These are phyloP conservation scores for Tylopilus subfusipes DNA, from an alignment of 768 basidiomycete genomes.

Conservation along the genomic window DNA sequence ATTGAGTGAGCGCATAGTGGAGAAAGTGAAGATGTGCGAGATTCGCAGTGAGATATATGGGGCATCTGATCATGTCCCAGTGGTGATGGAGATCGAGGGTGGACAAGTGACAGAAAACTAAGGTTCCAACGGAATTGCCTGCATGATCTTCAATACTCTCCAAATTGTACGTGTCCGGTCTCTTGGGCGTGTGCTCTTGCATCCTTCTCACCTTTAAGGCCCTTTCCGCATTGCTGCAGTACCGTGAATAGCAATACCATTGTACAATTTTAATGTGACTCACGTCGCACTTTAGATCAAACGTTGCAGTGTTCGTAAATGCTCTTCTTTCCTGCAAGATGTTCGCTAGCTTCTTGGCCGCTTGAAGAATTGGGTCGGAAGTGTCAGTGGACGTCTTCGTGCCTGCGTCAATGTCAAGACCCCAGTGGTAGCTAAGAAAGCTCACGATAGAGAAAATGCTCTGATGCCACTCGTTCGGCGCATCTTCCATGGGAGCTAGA, in stretches of 20 bases:
- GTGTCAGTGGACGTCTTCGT: conserved; percentile 32
- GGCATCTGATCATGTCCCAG: conserved; percentile 82
- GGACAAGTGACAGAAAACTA: conserved; percentile 27
- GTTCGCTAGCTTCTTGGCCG: conserved; percentile 67
- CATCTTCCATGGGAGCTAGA: conserved; percentile 71
- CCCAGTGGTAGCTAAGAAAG: not conserved
- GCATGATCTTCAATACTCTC: conserved; percentile 61
- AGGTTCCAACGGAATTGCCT: not conserved
- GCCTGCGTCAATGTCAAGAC: conserved; percentile 24
- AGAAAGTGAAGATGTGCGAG: conserved; percentile 75
- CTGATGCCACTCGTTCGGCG: conserved; percentile 86
- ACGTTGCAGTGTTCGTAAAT: conserved; percentile 89
- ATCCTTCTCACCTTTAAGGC: conserved; percentile 91
- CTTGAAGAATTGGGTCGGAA: conserved; percentile 54
- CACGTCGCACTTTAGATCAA: conserved; percentile 86
- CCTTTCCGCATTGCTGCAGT: conserved; percentile 69
- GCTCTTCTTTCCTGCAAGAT: conserved; percentile 74
- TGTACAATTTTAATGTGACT: conserved; percentile 15
- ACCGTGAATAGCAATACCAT: conserved; percentile 4
- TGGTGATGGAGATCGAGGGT: conserved; percentile 71
- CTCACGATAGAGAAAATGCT: conserved; percentile 69
- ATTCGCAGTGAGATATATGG: conserved; percentile 84
- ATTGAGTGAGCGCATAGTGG: conserved; percentile 62
- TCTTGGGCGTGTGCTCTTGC: conserved; percentile 82
- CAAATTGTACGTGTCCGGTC: conserved; percentile 84